Percentiles rank a stretch among this genome's conserved stretches.
phyloP scores from a whole-genome alignment of 2,329 filamentous ascomycete genomes.

The Chaetomium strumarium region DNA sequence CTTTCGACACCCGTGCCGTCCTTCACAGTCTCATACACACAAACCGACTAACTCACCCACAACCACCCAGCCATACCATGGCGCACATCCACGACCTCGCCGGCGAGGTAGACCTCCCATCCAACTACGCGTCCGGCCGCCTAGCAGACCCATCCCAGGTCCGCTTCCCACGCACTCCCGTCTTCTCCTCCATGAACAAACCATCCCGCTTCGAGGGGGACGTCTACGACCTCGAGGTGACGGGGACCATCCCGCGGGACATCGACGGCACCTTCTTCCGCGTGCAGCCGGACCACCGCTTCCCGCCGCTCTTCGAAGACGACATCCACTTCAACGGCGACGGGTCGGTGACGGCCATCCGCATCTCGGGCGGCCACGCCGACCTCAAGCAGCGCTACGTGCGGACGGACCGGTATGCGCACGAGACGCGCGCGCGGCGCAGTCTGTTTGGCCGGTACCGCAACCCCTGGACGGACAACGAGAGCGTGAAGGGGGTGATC shows the following conservation, averaged over 20 bases:
- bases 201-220: conserved; percentile 32
- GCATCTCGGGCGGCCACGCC: conserved; percentile 35
- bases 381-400: conserved; percentile 41
- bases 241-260: conserved; percentile 37
- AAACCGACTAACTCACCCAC: neutral
- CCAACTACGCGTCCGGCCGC: conserved; percentile 29
- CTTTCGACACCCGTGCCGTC: neutral
- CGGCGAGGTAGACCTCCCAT: conserved; percentile 21
- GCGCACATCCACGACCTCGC: conserved; percentile 34
- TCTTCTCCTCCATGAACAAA: conserved; percentile 35
- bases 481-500: conserved; percentile 49
- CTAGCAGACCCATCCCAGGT: conserved; percentile 26
- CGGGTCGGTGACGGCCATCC: conserved; percentile 37
- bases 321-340: conserved; percentile 38
- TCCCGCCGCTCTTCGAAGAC: conserved; percentile 49
- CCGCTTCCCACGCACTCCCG: conserved; percentile 31
- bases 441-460: conserved; percentile 50
- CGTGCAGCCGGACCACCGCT: conserved; percentile 47
- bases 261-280: conserved; percentile 45
- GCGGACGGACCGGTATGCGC: conserved; percentile 33
- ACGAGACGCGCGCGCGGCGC: conserved; percentile 28
- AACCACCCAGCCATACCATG: conserved; percentile 25
- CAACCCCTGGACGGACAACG: conserved; percentile 52
- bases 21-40: neutral
- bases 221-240: conserved; percentile 36